Conservation (phyloP, 441 rosid genomes). For the Euphorbia schlechtendalii region DNA sequence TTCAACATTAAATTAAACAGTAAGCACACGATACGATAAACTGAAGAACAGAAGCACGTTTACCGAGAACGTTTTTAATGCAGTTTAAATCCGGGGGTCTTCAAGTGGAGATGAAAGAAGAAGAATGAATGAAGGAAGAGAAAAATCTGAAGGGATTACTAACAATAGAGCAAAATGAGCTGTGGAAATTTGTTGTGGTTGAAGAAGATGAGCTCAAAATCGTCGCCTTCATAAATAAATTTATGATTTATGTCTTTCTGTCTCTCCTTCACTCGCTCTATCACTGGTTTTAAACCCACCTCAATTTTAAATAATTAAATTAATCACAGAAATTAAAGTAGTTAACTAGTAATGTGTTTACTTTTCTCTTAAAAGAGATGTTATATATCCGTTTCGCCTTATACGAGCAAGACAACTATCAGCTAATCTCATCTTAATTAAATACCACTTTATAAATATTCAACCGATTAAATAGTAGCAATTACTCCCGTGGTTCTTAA, state of each 20-base stretch:
- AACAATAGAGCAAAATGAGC: constrained; percentile 1
- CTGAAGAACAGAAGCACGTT: neutral
- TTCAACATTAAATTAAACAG: neutral
- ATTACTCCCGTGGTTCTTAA: no score
- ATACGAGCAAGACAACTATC: no score
- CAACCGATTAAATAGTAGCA: no score
- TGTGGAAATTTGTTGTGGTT: neutral
- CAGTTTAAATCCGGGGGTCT: neutral
- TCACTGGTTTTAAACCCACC: neutral
- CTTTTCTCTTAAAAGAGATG: no score
- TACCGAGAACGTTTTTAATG: neutral
- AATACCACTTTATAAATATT: no score
- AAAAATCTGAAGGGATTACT: constrained; percentile 1
- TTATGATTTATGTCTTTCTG: neutral
- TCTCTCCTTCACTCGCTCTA: neutral
- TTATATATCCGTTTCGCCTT: no score
- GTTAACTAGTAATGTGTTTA: no score
- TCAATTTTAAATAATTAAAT: neutral
- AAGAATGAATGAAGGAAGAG: neutral
- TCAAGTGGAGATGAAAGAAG: neutral
- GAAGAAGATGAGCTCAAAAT: neutral
- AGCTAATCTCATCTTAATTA: no score
- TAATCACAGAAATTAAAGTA: no score
- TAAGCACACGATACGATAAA: neutral
- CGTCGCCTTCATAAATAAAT: neutral